Evolutionary conservation across 129 eudicot species (phyloP).

Genomic region (Escallonia rubra): DNA sequence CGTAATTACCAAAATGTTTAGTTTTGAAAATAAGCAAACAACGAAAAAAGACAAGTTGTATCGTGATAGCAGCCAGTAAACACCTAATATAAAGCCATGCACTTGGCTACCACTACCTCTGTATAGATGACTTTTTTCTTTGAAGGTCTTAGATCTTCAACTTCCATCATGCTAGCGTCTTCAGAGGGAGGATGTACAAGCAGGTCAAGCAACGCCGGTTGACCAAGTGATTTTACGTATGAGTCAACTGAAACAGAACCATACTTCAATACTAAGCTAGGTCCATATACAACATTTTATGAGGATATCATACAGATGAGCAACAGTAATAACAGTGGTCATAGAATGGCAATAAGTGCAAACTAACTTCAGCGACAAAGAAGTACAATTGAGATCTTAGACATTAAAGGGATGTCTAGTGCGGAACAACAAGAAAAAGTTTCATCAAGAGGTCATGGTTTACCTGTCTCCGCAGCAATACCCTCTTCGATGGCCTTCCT

Average conservation of each 20-base stretch:
- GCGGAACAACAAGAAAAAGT: not conserved
- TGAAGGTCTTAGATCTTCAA: slow-evolving; percentile 82
- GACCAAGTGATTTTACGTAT: slow-evolving; percentile 81
- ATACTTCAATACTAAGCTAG: not conserved
- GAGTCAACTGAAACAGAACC: slow-evolving; percentile 64
- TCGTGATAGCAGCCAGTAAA: not conserved
- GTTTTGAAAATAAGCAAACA: not conserved
- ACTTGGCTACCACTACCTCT: slow-evolving; percentile 48
- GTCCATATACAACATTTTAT: not conserved
- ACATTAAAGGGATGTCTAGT: not conserved
- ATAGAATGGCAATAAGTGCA: not conserved
- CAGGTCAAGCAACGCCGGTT: slow-evolving; percentile 89
- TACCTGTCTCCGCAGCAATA: slow-evolving; percentile 88
- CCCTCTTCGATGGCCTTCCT: slow-evolving; percentile 86
- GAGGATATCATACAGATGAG: not conserved
- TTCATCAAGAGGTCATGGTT: not conserved
- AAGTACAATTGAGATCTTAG: not conserved
- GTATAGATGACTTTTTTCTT: slow-evolving; percentile 72
- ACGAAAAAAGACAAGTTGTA: not conserved
- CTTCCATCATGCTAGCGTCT: slow-evolving; percentile 68
- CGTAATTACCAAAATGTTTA: not conserved
- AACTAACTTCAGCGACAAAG: not conserved
- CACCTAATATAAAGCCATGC: slow-evolving; percentile 2
- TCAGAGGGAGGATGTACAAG: slow-evolving; percentile 68
- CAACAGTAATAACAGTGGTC: not conserved